Percentiles rank a stretch among this genome's conserved stretches.
phyloP scores from a whole-genome alignment of 208 protist species.

The Trypanosoma caninum region DNA sequence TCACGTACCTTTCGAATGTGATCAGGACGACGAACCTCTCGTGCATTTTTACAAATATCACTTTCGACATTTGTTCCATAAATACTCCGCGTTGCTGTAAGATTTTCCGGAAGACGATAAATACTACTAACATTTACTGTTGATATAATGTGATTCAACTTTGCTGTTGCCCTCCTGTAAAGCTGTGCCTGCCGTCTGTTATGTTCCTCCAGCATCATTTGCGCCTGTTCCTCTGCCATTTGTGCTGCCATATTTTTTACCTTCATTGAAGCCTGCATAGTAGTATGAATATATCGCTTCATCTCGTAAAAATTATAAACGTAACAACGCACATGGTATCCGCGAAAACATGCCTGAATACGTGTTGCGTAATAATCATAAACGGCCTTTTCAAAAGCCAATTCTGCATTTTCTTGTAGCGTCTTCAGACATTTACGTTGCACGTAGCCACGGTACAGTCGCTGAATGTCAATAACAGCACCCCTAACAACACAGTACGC shows the following conservation, averaged over 20 bases:
- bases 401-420: constrained; percentile 6
- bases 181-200: not conserved
- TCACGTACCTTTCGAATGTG: constrained; percentile 13
- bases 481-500: constrained; percentile 20
- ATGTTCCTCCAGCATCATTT: constrained; percentile 25
- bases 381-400: constrained; percentile 27
- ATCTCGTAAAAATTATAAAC: constrained; percentile 62
- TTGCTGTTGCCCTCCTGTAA: constrained; percentile 40
- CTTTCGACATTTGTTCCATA: constrained; percentile 48
- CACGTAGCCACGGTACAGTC: constrained; percentile 47
- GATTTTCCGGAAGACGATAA: constrained; percentile 25
- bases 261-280: constrained; percentile 27
- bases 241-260: constrained; percentile 28
- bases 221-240: constrained; percentile 26
- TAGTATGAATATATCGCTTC: constrained; percentile 43
- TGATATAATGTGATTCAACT: constrained; percentile 50
- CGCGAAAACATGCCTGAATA: constrained; percentile 70
- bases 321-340: constrained; percentile 43
- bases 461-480: constrained; percentile 40
- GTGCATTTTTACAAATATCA: constrained; percentile 39
- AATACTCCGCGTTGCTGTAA: constrained; percentile 3
- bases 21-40: constrained; percentile 18
- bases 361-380: constrained; percentile 66
- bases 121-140: constrained; percentile 46
- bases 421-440: constrained; percentile 24